phyloP scores from a whole-genome alignment of 1,284 basidiomycete genomes.

The Meira nashicola region DNA sequence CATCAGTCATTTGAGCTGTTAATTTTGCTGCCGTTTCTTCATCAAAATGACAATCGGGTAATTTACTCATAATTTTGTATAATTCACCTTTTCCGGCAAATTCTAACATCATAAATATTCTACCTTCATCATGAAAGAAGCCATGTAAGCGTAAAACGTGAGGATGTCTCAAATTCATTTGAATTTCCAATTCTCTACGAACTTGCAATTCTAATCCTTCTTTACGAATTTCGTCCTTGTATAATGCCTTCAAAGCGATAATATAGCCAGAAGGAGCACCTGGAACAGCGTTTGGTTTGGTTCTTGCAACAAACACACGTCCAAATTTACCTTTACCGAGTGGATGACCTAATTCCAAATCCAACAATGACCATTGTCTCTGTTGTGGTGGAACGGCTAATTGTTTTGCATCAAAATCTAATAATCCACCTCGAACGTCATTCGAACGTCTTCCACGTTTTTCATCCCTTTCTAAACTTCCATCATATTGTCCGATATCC shows the following conservation, averaged over 20 bases:
- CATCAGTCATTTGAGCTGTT: conserved; percentile 92
- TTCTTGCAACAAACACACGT: conserved; percentile 96
- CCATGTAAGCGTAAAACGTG: conserved; percentile 90
- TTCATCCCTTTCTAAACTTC: conserved; percentile 53
- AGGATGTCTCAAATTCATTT: conserved; percentile 92
- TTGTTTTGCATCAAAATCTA: conserved; percentile 13
- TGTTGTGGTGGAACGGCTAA: conserved; percentile 7
- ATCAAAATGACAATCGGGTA: conserved; percentile 66
- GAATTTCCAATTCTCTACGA: conserved; percentile 95
- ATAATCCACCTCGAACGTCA: conserved; percentile 1
- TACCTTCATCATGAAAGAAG: conserved; percentile 94
- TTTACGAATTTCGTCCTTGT: conserved; percentile 90
- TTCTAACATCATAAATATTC: conserved; percentile 96
- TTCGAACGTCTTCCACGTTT: conserved; percentile 36
- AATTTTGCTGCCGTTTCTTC: conserved; percentile 72
- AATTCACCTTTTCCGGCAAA: conserved; percentile 93
- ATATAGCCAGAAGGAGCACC: conserved; percentile 65
- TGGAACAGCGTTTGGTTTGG: conserved; percentile 61
- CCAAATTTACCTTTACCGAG: conserved; percentile 99
- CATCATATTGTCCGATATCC: conserved; percentile 52
- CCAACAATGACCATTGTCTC: conserved; percentile 66
- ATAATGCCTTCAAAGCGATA: conserved; percentile 91
- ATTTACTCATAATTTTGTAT: conserved; percentile 87
- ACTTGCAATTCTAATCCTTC: conserved; percentile 73
- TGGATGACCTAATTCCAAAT: conserved; percentile 90